Base-by-base conservation (phyloP, 768 basidiomycete species). In the Trametes elegans region DNA sequence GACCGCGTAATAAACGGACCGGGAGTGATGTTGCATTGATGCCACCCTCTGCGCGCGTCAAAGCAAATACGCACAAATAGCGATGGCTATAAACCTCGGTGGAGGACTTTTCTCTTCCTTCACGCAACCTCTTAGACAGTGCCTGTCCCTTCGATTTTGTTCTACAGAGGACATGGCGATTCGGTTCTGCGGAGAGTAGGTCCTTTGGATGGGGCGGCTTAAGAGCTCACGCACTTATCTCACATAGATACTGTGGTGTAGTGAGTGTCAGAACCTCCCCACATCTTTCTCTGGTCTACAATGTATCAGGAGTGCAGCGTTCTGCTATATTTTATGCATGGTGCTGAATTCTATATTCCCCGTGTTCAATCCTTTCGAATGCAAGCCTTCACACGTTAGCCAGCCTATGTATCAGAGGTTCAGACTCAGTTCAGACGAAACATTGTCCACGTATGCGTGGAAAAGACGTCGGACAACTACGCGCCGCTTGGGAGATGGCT, bases 101-200 rank as follows among this genome's bases (percentile, higher is more conserved):
- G 29, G 19, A 27, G 16, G n/a, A 41, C 24, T 35, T 18, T 42
- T n/a, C 11, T 31, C 7, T 47, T 52, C 44, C 55, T 39, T 55
- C 68, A 73, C 80, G 84, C 84, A 76, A 70, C 83, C 81, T 78
- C 68, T 66, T 80, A 85, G 85, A 87, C 84, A 87, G 84, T 87
- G 79, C 84, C 84, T 79, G 78, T 74, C 77, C 78, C 71, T 68
- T 66, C 67, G 55, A 64, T 53, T 49, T 57, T 57, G 58, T 41
- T 24, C 50, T 56, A 81, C 71, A 73, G 63, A 63, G 77, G 76
- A 70, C 77, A 81, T 72, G 84, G 84, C 81, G 84, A 86, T 87
- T 81, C 74, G 76, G 84, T 77, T 54, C 65, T 79, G 85, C 84
- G 84, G 70, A 87, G 80, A 84, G 68, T 65, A 65, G 76, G 39